Percentiles rank a stretch among this genome's conserved stretches.
These are phyloP conservation scores for Bipolaris oryzae DNA, from an alignment of 2,329 filamentous ascomycete species.

Conservation along the genomic window DNA sequence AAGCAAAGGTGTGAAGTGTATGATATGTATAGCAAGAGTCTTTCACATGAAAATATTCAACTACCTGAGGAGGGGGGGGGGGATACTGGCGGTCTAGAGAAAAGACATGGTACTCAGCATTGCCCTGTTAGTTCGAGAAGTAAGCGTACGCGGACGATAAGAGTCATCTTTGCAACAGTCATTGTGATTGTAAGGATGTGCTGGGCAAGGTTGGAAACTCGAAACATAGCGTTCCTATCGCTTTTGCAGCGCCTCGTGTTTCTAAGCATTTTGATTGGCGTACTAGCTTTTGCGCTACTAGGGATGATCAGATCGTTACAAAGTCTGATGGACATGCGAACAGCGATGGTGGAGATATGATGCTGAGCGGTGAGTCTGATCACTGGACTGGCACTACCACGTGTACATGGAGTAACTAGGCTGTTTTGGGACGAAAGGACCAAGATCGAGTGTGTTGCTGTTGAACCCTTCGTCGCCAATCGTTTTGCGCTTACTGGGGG, in stretches of 20 bases:
- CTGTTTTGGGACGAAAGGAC: slow-evolving; percentile 1
- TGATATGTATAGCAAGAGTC: background rate
- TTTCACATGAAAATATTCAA: slow-evolving; percentile 4
- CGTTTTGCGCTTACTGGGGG: background rate
- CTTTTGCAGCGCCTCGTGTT: background rate
- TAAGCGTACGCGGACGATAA: slow-evolving; percentile 4
- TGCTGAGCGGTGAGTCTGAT: slow-evolving; percentile 17
- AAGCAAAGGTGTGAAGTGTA: background rate
- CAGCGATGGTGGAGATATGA: slow-evolving; percentile 8
- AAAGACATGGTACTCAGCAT: background rate
- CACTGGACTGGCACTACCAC: slow-evolving; percentile 9
- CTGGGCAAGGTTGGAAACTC: background rate
- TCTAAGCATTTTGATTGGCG: background rate
- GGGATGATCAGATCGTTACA: background rate
- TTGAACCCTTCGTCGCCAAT: slow-evolving; percentile 2
- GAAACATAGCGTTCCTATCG: slow-evolving; percentile 10
- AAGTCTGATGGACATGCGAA: slow-evolving; percentile 1
- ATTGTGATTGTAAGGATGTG: background rate
- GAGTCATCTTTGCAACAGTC: slow-evolving; percentile 6
- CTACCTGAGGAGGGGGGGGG: background rate
- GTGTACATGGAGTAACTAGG: slow-evolving; percentile 2
- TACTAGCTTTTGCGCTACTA: background rate
- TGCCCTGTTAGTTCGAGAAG: background rate
- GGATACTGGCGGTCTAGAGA: slow-evolving; percentile 1
- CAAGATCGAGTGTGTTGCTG: background rate